Percentiles rank a stretch among this genome's conserved stretches.
Evolutionary conservation across 1,284 basidiomycete species (phyloP).

Genomic region (Neolentinus lepideus): DNA sequence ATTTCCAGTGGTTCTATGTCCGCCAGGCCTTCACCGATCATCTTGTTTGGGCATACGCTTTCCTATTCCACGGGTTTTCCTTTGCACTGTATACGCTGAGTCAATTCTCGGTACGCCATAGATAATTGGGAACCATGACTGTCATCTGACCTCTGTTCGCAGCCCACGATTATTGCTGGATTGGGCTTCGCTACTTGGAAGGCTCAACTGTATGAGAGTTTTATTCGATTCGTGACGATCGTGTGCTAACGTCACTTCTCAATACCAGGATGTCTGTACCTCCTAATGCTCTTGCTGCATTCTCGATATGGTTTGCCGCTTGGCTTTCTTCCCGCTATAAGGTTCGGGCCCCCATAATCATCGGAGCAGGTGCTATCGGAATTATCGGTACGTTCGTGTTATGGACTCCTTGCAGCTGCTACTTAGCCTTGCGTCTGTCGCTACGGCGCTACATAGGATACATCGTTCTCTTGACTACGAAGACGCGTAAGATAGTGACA

Average conservation of each 20-base stretch:
- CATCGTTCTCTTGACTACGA: constrained; percentile 49
- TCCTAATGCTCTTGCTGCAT: constrained; percentile 43
- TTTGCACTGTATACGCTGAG: constrained; percentile 50
- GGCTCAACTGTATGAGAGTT: constrained; percentile 41
- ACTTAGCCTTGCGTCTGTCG: background rate
- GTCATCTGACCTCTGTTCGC: constrained; percentile 6
- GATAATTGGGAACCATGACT: background rate
- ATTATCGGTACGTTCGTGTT: constrained; percentile 40
- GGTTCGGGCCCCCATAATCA: constrained; percentile 50
- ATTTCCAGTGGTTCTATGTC: constrained; percentile 44
- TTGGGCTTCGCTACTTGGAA: constrained; percentile 53
- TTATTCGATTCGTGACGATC: constrained; percentile 5
- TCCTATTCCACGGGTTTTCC: constrained; percentile 62
- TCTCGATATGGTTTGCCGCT: constrained; percentile 42
- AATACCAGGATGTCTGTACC: constrained; percentile 45
- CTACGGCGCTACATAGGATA: constrained; percentile 34
- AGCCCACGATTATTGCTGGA: constrained; percentile 56
- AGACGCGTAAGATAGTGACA: constrained; percentile 28
- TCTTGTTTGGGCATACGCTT: constrained; percentile 56
- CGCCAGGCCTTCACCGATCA: constrained; percentile 49
- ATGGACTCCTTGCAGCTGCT: background rate
- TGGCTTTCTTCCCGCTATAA: constrained; percentile 42
- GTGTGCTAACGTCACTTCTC: background rate
- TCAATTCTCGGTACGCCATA: constrained; percentile 38
- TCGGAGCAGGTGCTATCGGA: constrained; percentile 40